Evolutionary conservation across 2,329 filamentous ascomycete species (phyloP), one percentile per base, ranked within the genome.

Genomic region (Talaromyces sp.): DNA sequence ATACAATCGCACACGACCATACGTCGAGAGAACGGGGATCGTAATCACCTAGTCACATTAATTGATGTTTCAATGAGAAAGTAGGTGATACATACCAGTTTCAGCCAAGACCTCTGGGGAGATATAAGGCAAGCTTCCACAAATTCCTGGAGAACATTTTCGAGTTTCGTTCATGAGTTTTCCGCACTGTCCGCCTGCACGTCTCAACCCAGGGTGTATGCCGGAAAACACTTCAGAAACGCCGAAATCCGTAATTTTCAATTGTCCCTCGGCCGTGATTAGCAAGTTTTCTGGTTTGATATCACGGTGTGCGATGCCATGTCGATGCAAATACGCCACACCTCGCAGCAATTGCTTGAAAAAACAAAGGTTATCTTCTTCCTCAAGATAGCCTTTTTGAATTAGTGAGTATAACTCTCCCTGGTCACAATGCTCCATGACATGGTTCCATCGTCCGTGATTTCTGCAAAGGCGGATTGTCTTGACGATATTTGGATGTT

Each of bases 201-300:
- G 44, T 63, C 89, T 84, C 47, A 92, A 77, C 32, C 91, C 92
- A 0, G 91, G 92, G 73, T 96, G 91, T 57, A 88, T 87, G 44
- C 91, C 92, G 59, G 83, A 85, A 71, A 96, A 96, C 19, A 96
- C 89, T 72, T 95, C 91, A 0, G 91, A 92, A 15, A 93, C 90
- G 58, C 92, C 92, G 77, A 96, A 96, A 73, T 96, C 92, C 56
- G 91, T 92, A 63, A 96, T 93, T 77, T 96, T 96, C 60, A 96
- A 81, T 73, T 91, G 88, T 71, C 91, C 91, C 62, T 92, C 86
- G 67, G 86, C 87, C 54, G 87, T 89, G 63, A 96, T 83, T 33
- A 96, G 82, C 27, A 96, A 79, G 68, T 96, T 96, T 73, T 96
- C 92, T 11, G 93, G 83, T 76, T 96, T 96, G 78, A 96, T 90